A percentile compares a stretch with the other conserved stretches of the same genome.
Conservation (phyloP, 495 filamentous ascomycete species). For the Talaromyces liani region DNA sequence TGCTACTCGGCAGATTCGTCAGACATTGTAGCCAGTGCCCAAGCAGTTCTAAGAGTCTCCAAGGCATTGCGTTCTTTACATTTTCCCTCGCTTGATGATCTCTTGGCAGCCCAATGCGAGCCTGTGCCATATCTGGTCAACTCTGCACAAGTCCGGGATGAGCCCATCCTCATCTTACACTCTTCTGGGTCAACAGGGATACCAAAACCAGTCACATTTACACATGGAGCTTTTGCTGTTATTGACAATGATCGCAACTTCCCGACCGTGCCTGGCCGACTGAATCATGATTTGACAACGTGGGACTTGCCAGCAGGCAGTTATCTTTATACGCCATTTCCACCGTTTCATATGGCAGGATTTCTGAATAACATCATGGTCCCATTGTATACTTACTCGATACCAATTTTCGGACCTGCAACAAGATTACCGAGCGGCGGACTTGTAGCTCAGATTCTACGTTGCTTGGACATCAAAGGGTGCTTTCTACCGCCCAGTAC, state of each 20-base stretch:
- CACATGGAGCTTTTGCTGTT: slow-evolving; percentile 18
- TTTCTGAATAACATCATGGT: slow-evolving; percentile 8
- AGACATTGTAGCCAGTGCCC: slow-evolving; percentile 4
- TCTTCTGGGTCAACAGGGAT: slow-evolving; percentile 18
- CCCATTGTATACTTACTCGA: slow-evolving; percentile 4
- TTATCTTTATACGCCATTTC: slow-evolving; percentile 18
- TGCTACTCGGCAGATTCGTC: slow-evolving; percentile 4
- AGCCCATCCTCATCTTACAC: slow-evolving; percentile 17
- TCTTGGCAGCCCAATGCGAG: slow-evolving; percentile 7
- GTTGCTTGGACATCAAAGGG: neutral
- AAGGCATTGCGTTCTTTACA: neutral
- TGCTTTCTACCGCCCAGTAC: slow-evolving; percentile 11
- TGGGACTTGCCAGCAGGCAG: slow-evolving; percentile 18
- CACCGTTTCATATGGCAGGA: slow-evolving; percentile 21
- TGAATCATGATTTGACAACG: slow-evolving; percentile 15
- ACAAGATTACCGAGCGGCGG: slow-evolving; percentile 1
- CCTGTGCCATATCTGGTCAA: slow-evolving; percentile 10
- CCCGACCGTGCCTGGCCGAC: slow-evolving; percentile 16
- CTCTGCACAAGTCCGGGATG: slow-evolving; percentile 9
- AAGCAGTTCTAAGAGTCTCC: neutral
- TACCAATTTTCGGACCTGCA: neutral
- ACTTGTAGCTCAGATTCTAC: neutral
- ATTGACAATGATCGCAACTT: slow-evolving; percentile 23
- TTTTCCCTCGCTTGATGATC: slow-evolving; percentile 7
- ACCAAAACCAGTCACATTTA: slow-evolving; percentile 20